phyloP scores from a whole-genome alignment of 345 rosid genomes.

The Clarkia xantiana region DNA sequence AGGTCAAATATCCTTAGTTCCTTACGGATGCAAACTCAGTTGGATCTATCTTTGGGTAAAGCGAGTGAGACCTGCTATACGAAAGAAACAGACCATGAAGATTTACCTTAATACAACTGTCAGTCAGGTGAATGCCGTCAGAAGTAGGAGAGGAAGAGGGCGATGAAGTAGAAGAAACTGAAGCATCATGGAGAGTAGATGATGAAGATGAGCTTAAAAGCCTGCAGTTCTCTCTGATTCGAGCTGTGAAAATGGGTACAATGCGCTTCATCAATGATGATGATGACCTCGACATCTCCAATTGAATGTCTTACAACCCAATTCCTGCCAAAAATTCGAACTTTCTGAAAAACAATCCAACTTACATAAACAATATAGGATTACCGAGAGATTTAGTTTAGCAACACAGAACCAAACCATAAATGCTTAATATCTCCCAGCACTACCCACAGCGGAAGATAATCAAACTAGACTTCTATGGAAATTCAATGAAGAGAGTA shows the following conservation, averaged over 20 bases:
- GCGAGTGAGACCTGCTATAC: too few species aligned
- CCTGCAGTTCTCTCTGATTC: conserved; percentile 46
- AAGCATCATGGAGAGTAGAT: conserved; percentile 35
- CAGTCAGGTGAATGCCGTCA: conserved; percentile 42
- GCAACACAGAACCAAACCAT: too few species aligned
- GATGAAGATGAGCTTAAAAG: conserved; percentile 40
- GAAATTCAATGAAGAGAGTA: too few species aligned
- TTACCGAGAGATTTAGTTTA: too few species aligned
- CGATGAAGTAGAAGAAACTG: conserved; percentile 23
- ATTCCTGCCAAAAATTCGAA: too few species aligned
- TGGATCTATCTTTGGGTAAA: not conserved
- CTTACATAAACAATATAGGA: too few species aligned
- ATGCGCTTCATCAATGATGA: conserved; percentile 43
- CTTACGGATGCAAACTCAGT: not conserved
- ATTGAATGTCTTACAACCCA: too few species aligned
- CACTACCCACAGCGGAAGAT: too few species aligned
- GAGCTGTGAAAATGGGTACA: conserved; percentile 30
- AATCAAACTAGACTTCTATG: too few species aligned
- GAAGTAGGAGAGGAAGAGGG: conserved; percentile 24
- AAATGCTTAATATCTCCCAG: too few species aligned
- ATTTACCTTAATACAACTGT: conserved; percentile 56
- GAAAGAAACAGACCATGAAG: not conserved
- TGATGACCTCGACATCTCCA: conserved; percentile 14
- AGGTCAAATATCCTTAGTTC: not conserved
- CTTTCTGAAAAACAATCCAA: too few species aligned